Evolutionary conservation across 2,329 filamentous ascomycete genomes (phyloP), one percentile per base, ranked within the genome.

Genomic region (Thelonectria olida): DNA sequence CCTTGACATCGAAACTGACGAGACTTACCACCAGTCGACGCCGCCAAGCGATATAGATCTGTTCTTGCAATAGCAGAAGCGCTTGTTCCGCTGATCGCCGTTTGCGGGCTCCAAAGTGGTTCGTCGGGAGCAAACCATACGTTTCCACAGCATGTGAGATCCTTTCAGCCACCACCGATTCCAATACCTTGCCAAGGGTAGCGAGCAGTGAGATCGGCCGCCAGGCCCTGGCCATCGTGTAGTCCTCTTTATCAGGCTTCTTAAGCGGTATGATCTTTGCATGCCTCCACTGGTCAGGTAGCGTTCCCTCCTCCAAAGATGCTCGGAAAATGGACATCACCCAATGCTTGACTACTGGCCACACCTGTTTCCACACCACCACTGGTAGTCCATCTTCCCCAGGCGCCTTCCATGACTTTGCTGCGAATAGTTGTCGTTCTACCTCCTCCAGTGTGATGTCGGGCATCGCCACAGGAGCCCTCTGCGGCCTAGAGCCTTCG

Each of bases 131-230:
- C 2, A 65, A 39, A 10, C 60, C 45, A 45, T 55, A 50, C 2
- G 53, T 49, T 47, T 62, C 45, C 3, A 48, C 52, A 4, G 52
- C 47, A 25, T 62, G 47, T 12, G 49, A 58, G 22, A 58, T 54
- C 36, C 60, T 31, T 10, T 62, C 60, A 13, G 50, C 54, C 5
- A 62, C 42, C 6, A 62, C 60, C n/a, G 36, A 25, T 31, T 54
- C 52, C 15, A 63, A 6, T 41, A 58, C n/a, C 61, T 75, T 76
- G 5, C 70, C 69, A 0, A 75, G 55, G 5, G 65, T 74, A 2
- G 66, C 50, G 1, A 74, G 61, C 0, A 74, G 66, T 10, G 67
- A 73, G 73, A n/a, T n/a, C n/a, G n/a, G n/a, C n/a, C n/a, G n/a
- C n/a, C n/a, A n/a, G n/a, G n/a, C n/a, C n/a, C n/a, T 73, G 9